Base-by-base conservation (phyloP, 257 asterid genomes). In the Petunia axillaris region DNA sequence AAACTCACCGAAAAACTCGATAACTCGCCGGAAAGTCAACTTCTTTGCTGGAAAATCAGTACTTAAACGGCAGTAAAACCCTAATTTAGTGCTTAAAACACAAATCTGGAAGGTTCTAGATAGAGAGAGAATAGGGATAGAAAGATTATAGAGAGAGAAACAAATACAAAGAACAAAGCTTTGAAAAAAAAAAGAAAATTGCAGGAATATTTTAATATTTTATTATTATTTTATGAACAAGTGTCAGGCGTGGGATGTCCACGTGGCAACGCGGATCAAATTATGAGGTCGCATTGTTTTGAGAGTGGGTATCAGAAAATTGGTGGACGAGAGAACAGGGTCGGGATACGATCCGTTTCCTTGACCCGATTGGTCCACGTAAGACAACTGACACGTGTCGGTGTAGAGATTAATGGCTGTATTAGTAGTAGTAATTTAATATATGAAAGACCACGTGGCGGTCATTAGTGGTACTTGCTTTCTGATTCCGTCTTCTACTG, bases 311-410 rank as follows among this genome's bases (percentile, higher is more conserved):
- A 87, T 91, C 92, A 80, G 80, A 91, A 25, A 25, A 93, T 85
- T 94, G 81, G 97, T 94, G 98, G 98, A 83, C 79, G 96, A 93
- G 94, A 91, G 80, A 4, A 39, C 25, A 38, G 84, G 86, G 86
- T 85, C 83, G 87, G 41, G 87, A 88, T 89, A 88, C 91, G 91
- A 94, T 94, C 97, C 86, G 87, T 93, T 93, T 87, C 91, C 80
- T 66, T 9, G 25, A 0, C 71, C 53, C 85, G 55, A 93, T 91
- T 90, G 93, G 97, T 87, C 91, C 90, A 81, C 82, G 86, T 82
- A 6, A 44, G 0, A 10, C 25, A 50, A 2, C 13, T 1, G 85
- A 76, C 93, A 90, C 95, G 91, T 90, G 91, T 59, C 86, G 8
- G 76, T 64, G 7, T n/a, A 1, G 7, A 16, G 6, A 5, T 3